A percentile compares a stretch with the other conserved stretches of the same genome.
These are phyloP conservation scores for Thymus quinquecostatus DNA, from an alignment of 257 asterid genomes.

Conservation along the genomic window DNA sequence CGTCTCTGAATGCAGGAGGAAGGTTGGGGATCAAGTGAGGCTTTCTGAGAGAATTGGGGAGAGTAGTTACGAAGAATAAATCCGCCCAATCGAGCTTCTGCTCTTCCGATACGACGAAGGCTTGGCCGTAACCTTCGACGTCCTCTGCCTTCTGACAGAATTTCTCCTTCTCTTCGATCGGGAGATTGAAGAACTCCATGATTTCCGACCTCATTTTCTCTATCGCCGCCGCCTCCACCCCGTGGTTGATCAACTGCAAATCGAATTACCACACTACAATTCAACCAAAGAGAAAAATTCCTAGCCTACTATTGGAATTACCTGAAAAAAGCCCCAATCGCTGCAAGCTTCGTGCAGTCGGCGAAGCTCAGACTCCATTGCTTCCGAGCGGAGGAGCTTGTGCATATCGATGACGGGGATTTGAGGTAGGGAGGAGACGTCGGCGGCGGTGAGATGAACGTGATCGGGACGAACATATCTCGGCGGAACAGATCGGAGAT, in stretches of 20 bases:
- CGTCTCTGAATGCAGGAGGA: constrained; percentile 52
- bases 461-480: constrained; percentile 49
- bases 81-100: constrained; percentile 78
- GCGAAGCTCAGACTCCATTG: constrained; percentile 44
- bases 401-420: constrained; percentile 54
- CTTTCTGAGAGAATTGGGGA: constrained; percentile 46
- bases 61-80: constrained; percentile 35
- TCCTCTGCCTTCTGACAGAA: constrained; percentile 38
- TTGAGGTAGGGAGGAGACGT: not conserved
- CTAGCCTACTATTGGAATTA: not conserved
- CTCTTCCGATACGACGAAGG: constrained; percentile 58
- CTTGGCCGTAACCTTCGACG: constrained; percentile 63
- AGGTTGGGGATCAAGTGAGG: constrained; percentile 56
- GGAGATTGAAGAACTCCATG: constrained; percentile 52
- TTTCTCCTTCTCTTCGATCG: constrained; percentile 57
- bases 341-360: constrained; percentile 50
- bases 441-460: constrained; percentile 26
- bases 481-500: constrained; percentile 36
- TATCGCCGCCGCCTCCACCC: constrained; percentile 39
- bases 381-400: constrained; percentile 20
- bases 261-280: too few relatives aligned
- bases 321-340: constrained; percentile 73
- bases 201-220: constrained; percentile 45
- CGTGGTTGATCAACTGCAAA: constrained; percentile 59
- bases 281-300: too few relatives aligned